Evolutionary conservation across 148 eudicot species (phyloP).

Genomic region (Rheum nobile): DNA sequence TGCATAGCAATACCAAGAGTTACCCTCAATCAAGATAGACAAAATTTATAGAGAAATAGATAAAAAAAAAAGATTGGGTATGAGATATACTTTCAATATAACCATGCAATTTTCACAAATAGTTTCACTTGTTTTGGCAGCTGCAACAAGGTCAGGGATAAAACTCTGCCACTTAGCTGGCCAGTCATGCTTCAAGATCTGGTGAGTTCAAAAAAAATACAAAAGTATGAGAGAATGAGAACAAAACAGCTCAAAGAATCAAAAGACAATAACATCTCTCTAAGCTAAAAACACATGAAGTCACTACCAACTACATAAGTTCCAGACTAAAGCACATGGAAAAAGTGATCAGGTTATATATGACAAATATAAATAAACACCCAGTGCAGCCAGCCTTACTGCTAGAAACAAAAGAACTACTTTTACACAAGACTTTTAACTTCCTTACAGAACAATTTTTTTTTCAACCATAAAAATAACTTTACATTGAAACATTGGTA

Average conservation of each 20-base stretch:
- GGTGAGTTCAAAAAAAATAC: constrained; percentile 5
- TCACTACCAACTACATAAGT: not conserved
- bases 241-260: not conserved
- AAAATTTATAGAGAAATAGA: not conserved
- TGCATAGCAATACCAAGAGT: constrained; percentile 17
- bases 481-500: not conserved
- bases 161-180: constrained; percentile 91
- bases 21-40: constrained; percentile 6
- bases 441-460: not conserved
- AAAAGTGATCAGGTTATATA: not conserved
- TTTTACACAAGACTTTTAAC: not conserved
- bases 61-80: not conserved
- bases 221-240: not conserved
- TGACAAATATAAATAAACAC: not conserved
- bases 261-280: not conserved
- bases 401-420: not conserved
- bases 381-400: not conserved
- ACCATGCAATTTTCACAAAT: constrained; percentile 99
- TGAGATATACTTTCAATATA: constrained; percentile 58
- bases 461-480: not conserved
- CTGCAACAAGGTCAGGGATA: constrained; percentile 88
- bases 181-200: constrained; percentile 99
- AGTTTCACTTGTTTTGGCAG: constrained; percentile 94
- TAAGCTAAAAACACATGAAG: not conserved
- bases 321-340: not conserved